phyloP scores from a whole-genome alignment of 2,329 filamentous ascomycete species.

The Aspergillus bombycis region DNA sequence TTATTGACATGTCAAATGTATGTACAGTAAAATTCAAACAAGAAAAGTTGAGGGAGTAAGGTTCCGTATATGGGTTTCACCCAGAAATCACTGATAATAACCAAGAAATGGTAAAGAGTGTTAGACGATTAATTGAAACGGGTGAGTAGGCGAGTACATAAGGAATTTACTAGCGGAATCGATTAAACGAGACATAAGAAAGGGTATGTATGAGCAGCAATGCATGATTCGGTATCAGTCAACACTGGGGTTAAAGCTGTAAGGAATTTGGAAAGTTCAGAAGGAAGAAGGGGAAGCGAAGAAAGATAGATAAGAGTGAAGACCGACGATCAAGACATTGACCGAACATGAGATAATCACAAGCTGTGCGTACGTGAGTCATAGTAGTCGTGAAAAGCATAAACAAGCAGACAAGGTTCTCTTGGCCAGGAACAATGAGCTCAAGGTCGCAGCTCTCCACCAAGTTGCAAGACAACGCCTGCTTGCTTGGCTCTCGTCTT shows the following conservation, averaged over 20 bases:
- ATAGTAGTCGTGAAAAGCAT: conserved; percentile 26
- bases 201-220: conserved; percentile 21
- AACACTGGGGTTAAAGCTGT: neutral
- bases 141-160: conserved; percentile 13
- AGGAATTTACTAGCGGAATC: conserved; percentile 10
- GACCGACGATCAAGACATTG: conserved; percentile 18
- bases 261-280: neutral
- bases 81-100: neutral
- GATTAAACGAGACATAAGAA: conserved; percentile 12
- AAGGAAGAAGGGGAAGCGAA: neutral
- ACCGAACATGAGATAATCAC: conserved; percentile 25
- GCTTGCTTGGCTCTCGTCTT: conserved; percentile 46
- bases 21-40: conserved; percentile 6
- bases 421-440: neutral
- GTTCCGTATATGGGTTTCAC: neutral
- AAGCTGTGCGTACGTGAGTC: conserved; percentile 22
- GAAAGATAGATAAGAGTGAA: conserved; percentile 10
- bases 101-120: neutral
- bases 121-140: neutral
- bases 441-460: conserved; percentile 63
- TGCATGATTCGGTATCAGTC: conserved; percentile 11
- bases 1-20: conserved; percentile 9
- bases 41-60: neutral
- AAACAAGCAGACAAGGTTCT: conserved; percentile 17
- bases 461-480: conserved; percentile 67